Conservation (phyloP, 371 early-diverging fungal species). For the Umbelopsis sp. region DNA sequence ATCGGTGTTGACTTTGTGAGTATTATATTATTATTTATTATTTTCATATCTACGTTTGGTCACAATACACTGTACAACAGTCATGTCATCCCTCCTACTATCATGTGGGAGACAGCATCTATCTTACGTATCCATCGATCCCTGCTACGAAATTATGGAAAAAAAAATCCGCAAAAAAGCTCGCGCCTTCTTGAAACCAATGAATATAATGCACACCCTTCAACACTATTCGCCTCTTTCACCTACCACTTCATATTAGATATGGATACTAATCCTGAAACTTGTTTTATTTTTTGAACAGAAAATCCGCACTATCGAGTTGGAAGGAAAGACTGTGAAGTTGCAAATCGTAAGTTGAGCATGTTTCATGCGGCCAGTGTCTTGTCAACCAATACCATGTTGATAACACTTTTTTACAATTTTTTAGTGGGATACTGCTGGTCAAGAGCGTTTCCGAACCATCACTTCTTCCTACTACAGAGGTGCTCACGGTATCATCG, state of each 20-base stretch:
- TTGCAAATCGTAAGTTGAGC: slow-evolving; percentile 88
- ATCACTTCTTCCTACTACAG: slow-evolving; percentile 99
- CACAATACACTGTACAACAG: too few relatives aligned
- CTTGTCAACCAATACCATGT: background rate
- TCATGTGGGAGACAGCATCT: background rate
- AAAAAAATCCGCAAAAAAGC: too few relatives aligned
- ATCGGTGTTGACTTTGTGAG: slow-evolving; percentile 98
- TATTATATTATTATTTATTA: slow-evolving; percentile 9
- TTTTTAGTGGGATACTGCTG: slow-evolving; percentile 98
- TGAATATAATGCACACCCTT: too few relatives aligned
- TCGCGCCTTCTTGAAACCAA: too few relatives aligned
- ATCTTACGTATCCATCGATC: too few relatives aligned
- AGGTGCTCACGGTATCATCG: slow-evolving; percentile 98
- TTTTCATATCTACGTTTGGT: background rate
- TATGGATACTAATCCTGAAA: too few relatives aligned
- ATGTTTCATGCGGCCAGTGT: background rate
- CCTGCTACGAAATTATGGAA: too few relatives aligned
- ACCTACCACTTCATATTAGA: too few relatives aligned
- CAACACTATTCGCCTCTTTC: too few relatives aligned
- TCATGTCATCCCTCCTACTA: background rate
- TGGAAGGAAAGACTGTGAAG: slow-evolving; percentile 98
- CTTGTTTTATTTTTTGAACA: slow-evolving; percentile 28
- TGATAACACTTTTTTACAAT: background rate
- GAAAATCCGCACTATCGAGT: slow-evolving; percentile 99
- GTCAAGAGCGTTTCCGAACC: slow-evolving; percentile 99